Evolutionary conservation across 1,139 yeast species (phyloP).

Genomic region (Lodderomyces margitis): DNA sequence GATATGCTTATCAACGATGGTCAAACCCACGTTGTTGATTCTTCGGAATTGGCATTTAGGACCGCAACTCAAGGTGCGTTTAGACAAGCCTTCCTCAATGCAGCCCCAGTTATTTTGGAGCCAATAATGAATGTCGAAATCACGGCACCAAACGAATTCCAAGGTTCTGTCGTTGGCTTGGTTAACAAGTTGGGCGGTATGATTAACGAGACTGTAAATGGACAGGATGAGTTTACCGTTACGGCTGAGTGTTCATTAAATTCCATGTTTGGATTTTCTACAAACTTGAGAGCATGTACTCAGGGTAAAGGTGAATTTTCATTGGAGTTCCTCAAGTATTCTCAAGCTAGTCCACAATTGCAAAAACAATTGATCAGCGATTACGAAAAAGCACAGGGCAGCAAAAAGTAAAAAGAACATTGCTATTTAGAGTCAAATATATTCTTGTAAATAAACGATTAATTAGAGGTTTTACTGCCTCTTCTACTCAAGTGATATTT

Average conservation of each 20-base stretch:
- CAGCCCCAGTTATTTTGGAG: conserved; percentile 87
- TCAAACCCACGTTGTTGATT: conserved; percentile 95
- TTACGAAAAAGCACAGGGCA: conserved; percentile 46
- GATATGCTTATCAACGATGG: conserved; percentile 96
- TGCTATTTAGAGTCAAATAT: conserved; percentile 5
- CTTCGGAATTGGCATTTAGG: conserved; percentile 92
- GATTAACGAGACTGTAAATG: conserved; percentile 91
- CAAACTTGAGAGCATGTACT: conserved; percentile 91
- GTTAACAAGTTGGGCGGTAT: conserved; percentile 90
- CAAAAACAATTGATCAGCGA: conserved; percentile 90
- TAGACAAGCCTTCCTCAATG: conserved; percentile 80
- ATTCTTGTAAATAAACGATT: conserved; percentile 8
- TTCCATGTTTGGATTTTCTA: conserved; percentile 94
- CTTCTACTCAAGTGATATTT: background rate
- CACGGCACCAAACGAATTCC: conserved; percentile 95
- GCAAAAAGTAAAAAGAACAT: conserved; percentile 23
- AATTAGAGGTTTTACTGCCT: background rate
- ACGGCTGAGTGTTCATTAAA: conserved; percentile 94
- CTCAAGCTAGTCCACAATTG: conserved; percentile 87
- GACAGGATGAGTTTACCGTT: conserved; percentile 90
- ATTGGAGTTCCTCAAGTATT: conserved; percentile 88
- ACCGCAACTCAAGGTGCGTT: conserved; percentile 92
- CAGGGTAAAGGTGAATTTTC: conserved; percentile 99
- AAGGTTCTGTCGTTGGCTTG: conserved; percentile 87
- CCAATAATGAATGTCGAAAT: conserved; percentile 94